These are phyloP conservation scores for Talaromyces sp. DNA, from an alignment of 2,329 filamentous ascomycete species.

Conservation along the genomic window DNA sequence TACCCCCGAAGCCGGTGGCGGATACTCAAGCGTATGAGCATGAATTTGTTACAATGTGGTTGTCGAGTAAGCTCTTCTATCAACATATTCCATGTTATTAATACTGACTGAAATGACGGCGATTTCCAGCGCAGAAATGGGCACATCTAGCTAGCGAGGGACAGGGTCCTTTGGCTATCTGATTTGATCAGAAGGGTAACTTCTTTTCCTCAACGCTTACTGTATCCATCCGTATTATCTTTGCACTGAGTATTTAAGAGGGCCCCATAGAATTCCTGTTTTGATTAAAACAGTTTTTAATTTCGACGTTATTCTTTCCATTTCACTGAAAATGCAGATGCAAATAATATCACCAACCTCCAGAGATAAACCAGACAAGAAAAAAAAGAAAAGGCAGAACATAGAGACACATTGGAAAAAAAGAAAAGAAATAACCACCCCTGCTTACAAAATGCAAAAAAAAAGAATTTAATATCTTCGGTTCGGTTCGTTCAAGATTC, in stretches of 20 bases:
- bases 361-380: not conserved
- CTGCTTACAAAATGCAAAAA: constrained; percentile 2
- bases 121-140: not conserved
- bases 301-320: not conserved
- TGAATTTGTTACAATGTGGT: constrained; percentile 48
- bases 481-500: not conserved
- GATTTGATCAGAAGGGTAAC: not conserved
- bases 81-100: not conserved
- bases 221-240: no score
- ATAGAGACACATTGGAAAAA: not conserved
- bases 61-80: constrained; percentile 30
- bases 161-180: not conserved
- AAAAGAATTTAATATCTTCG: not conserved
- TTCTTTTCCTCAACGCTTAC: no score
- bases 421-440: not conserved
- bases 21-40: constrained; percentile 44
- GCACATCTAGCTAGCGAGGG: not conserved
- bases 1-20: constrained; percentile 45
- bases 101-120: not conserved
- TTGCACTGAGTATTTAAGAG: no score
- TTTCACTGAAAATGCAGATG: not conserved
- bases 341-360: not conserved
- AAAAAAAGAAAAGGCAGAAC: not conserved
- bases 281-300: not conserved
- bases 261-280: no score